Evolutionary conservation across 1,284 basidiomycete species (phyloP), one percentile per base, ranked within the genome.

Genomic region (Moniliella sp.): DNA sequence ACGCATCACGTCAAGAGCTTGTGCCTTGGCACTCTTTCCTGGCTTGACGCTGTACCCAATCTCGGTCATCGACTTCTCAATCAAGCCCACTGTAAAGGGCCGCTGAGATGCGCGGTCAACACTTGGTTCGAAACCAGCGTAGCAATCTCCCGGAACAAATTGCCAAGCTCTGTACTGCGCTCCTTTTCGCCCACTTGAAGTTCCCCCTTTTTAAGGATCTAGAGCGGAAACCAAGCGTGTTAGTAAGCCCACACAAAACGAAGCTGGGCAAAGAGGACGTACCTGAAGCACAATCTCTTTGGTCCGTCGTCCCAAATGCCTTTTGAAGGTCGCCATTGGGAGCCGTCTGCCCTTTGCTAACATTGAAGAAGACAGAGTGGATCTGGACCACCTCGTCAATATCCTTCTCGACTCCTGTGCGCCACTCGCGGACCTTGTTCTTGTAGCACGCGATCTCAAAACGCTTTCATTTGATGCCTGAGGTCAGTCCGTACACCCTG

Each of bases 181-280:
- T 99, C 88, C 61, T 94, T 91, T 52, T 94, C 91, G 32, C 82
- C 81, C 15, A 97, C 80, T 65, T 99, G 88, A 4, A 99, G 66
- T 57, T 99, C 88, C 14, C 91, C 91, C 62, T 91, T 86, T 59
- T 78, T 78, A 25, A 99, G 64, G 40, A 97, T 93, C 78, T 84
- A 42, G 12, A 27, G n/a, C n/a, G n/a, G n/a, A n/a, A n/a, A n/a
- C n/a, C n/a, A n/a, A n/a, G n/a, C n/a, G n/a, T n/a, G n/a, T n/a
- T n/a, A n/a, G n/a, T n/a, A n/a, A n/a, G n/a, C n/a, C n/a, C n/a
- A n/a, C n/a, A n/a, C n/a, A n/a, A n/a, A n/a, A n/a, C n/a, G n/a
- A n/a, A n/a, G n/a, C n/a, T n/a, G n/a, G n/a, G n/a, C n/a, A n/a
- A n/a, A n/a, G n/a, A n/a, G n/a, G 3, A 48, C 65, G 15, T 30